Evolutionary conservation across 2,329 filamentous ascomycete species (phyloP), one percentile per base, ranked within the genome.

Genomic region (Fusarium duplospermum): DNA sequence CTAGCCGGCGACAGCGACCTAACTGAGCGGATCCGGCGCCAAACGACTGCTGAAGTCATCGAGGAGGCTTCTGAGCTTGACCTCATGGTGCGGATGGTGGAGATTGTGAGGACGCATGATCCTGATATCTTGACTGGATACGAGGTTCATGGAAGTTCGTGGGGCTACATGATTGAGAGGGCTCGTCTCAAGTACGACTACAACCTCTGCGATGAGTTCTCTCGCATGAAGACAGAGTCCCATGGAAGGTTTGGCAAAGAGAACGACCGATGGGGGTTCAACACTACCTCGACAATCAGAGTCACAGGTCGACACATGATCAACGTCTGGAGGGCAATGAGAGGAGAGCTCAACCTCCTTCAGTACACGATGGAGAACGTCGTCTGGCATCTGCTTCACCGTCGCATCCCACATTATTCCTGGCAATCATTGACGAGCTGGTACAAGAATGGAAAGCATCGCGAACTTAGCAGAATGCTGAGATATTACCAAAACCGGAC

Each of bases 291-390:
- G 3, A 96, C 94, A 4, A 95, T 98, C 75, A 91, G 92, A 66
- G 90, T 99, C n/a, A 98, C 95, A 0, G 96, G 96, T 6, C 89
- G 96, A 70, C 96, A 98, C 80, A 94, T 97, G 88, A 95, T 99
- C 84, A 98, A 98, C 76, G 93, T 98, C 54, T 98, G 96, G 95
- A 90, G 96, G 77, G 95, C 95, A 1, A 98, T 99, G 95, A 90
- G 94, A 67, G 90, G 92, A n/a, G 96, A 98, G 82, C 84, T 99
- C 31, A 97, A 95, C 76, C 85, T 99, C 31, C 87, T 98, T 13
- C 95, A 98, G 80, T 98, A 99, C 80, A 98, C 94, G 0, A 93
- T 98, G 90, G 96, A 98, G 82, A 98, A 98, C 78, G 94, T 98
- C 5, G 94, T 91, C 0, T 98, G 97, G 86, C 95, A 98, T 83